Conservation (phyloP, 192 early-diverging fungal species). For the Lobosporangium transversale region DNA sequence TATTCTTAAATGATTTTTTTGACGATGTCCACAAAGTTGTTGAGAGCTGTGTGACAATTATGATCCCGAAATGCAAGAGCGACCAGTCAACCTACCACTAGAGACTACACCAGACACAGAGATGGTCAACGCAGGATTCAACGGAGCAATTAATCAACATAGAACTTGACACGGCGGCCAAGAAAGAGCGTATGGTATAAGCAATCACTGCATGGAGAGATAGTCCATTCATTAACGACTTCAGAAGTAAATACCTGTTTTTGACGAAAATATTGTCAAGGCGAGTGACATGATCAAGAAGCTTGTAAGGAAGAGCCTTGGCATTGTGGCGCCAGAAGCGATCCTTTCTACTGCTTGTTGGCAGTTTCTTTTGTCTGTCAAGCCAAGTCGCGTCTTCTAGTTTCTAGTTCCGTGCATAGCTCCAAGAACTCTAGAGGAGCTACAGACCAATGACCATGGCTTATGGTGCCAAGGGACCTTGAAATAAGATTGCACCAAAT, state of each 20-base stretch:
- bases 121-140: too few species aligned
- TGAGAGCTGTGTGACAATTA: constrained; percentile 6
- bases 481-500: too few species aligned
- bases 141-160: too few species aligned
- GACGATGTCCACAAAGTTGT: neutral
- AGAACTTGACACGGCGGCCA: too few species aligned
- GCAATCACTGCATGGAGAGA: neutral
- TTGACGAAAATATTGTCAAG: neutral
- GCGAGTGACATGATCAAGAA: neutral
- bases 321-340: neutral
- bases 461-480: too few species aligned
- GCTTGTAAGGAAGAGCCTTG: neutral
- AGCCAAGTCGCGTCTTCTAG: too few species aligned
- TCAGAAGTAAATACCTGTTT: neutral
- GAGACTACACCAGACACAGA: neutral
- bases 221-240: neutral
- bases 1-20: constrained; percentile 11
- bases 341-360: neutral
- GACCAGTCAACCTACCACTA: neutral
- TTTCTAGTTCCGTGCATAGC: too few species aligned
- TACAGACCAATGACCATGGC: too few species aligned
- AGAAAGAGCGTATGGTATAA: neutral
- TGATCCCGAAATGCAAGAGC: neutral
- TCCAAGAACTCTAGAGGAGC: too few species aligned
- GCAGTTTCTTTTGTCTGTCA: too few species aligned